Evolutionary conservation across 345 rosid species (phyloP).

Genomic region (Lumnitzera littorea): DNA sequence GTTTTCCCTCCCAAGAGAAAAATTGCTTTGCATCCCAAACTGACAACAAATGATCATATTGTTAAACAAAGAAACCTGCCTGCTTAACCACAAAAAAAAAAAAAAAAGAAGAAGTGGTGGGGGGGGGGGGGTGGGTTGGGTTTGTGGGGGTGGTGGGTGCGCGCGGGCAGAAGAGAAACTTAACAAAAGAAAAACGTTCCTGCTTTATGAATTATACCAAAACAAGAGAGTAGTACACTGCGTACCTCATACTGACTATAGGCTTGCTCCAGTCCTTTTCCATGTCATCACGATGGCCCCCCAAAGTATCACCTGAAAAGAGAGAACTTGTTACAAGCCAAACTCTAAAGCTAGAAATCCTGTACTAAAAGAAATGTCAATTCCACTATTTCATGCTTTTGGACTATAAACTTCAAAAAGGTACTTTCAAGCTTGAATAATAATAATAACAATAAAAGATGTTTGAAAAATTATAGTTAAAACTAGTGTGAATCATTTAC

Average conservation of each 20-base stretch:
- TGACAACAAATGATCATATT: conserved; percentile 15
- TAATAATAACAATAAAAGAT: too few species aligned
- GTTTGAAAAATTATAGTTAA: too few species aligned
- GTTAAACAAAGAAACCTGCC: neutral
- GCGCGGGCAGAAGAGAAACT: too few species aligned
- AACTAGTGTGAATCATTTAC: too few species aligned
- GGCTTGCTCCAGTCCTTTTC: conserved; percentile 96
- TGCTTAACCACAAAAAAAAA: too few species aligned
- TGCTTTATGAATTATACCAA: neutral
- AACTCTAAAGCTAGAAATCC: too few species aligned
- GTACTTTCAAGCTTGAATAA: too few species aligned
- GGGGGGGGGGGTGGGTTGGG: too few species aligned
- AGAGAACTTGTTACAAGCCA: neutral
- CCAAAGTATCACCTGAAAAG: conserved; percentile 76
- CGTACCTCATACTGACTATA: conserved; percentile 89
- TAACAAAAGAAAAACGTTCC: neutral
- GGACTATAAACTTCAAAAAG: too few species aligned
- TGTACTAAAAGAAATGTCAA: neutral
- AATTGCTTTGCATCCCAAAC: conserved; percentile 94
- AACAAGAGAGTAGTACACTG: neutral
- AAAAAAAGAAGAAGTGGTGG: too few species aligned
- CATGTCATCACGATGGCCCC: conserved; percentile 98
- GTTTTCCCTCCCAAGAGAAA: conserved; percentile 88
- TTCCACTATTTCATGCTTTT: neutral
- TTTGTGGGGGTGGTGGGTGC: too few species aligned